phyloP scores from a whole-genome alignment of 768 basidiomycete species.

The Cytidiella melzeri region DNA sequence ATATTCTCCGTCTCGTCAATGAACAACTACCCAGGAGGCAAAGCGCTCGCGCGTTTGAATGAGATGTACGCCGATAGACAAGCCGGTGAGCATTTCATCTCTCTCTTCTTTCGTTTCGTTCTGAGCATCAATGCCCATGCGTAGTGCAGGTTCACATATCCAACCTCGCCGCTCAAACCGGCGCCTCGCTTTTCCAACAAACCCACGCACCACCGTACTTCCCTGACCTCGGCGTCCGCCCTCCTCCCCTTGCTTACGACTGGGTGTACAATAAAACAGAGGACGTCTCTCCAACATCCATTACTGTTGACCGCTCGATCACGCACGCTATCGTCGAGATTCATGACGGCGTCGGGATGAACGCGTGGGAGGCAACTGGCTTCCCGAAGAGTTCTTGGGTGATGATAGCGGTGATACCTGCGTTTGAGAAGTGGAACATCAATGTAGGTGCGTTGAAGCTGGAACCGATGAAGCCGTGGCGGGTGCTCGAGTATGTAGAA shows the following conservation, averaged over 20 bases:
- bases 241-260: constrained; percentile 11
- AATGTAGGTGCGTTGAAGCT: constrained; percentile 6
- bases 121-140: too few relatives aligned
- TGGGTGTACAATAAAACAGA: constrained; percentile 89
- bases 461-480: constrained; percentile 1
- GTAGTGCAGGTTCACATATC: constrained; percentile 71
- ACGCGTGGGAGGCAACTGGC: constrained; percentile 5
- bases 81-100: constrained; percentile 22
- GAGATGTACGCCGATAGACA: constrained; percentile 31
- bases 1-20: constrained; percentile 54
- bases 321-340: constrained; percentile 63
- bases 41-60: constrained; percentile 62
- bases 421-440: not conserved
- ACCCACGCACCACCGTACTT: constrained; percentile 52
- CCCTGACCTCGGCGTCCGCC: constrained; percentile 12
- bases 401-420: constrained; percentile 10
- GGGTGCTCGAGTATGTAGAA: constrained; percentile 16
- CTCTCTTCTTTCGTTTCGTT: too few relatives aligned
- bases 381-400: constrained; percentile 15
- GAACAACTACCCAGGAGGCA: constrained; percentile 86
- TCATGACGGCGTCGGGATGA: not conserved
- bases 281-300: constrained; percentile 35
- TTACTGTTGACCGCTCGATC: constrained; percentile 36
- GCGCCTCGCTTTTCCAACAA: constrained; percentile 84
- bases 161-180: constrained; percentile 84